Conservation (phyloP, 2,329 filamentous ascomycete species). For the Sporothrix curviconia region DNA sequence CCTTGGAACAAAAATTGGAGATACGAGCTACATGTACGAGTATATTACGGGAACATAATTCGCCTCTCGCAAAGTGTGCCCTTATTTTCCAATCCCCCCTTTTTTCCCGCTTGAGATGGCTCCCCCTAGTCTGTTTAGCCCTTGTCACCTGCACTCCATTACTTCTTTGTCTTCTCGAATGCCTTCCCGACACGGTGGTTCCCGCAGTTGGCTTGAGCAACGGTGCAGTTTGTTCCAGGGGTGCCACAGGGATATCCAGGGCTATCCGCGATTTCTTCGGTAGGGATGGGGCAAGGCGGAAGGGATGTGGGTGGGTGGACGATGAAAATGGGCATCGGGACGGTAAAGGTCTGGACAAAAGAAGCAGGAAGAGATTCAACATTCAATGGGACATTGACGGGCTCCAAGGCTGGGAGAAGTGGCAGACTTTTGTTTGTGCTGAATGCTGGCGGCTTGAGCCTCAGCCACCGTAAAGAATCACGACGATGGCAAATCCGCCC, state of each 20-base stretch:
- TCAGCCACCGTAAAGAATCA: too few relatives aligned
- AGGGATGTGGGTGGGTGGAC: background rate
- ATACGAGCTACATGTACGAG: background rate
- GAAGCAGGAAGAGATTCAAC: background rate
- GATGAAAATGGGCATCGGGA: background rate
- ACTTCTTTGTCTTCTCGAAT: slow-evolving; percentile 10
- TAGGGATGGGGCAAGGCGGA: background rate
- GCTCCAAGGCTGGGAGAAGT: too few relatives aligned
- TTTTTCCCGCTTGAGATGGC: background rate
- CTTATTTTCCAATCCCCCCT: slow-evolving; percentile 3
- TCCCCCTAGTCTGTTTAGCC: background rate
- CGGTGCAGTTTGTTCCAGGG: slow-evolving; percentile 6
- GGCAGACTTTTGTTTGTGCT: too few relatives aligned
- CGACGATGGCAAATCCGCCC: too few relatives aligned
- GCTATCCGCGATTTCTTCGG: slow-evolving; percentile 2
- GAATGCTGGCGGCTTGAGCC: too few relatives aligned
- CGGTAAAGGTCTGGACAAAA: background rate
- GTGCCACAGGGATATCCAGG: slow-evolving; percentile 7
- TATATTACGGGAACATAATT: background rate
- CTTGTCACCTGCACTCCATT: background rate
- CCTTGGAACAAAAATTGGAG: background rate
- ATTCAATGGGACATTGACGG: too few relatives aligned
- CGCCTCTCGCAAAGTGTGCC: background rate
- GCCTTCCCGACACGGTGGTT: slow-evolving; percentile 15
- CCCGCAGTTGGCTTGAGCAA: slow-evolving; percentile 10